Percentiles rank a stretch among this genome's conserved stretches.
These are phyloP conservation scores for Scleroderma bovista DNA, from an alignment of 768 basidiomycete species.

Conservation along the genomic window DNA sequence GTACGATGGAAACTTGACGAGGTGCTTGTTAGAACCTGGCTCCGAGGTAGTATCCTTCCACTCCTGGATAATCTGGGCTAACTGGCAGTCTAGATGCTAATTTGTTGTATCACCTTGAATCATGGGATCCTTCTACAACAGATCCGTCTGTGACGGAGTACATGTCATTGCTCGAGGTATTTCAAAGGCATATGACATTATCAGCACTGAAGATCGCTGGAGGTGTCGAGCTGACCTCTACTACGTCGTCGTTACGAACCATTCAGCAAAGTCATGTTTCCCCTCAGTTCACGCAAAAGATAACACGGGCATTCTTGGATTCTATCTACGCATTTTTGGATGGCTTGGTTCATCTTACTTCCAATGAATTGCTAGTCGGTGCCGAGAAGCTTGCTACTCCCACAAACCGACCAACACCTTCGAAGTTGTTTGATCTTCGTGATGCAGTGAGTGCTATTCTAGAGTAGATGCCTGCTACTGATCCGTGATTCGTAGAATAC, in stretches of 20 bases:
- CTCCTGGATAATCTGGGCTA: conserved; percentile 3
- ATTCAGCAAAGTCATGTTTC: conserved; percentile 59
- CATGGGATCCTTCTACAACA: conserved; percentile 65
- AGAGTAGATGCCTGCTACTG: neutral
- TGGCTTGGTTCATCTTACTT: conserved; percentile 76
- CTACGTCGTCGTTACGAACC: conserved; percentile 43
- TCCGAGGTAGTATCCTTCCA: conserved; percentile 54
- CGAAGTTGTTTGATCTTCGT: conserved; percentile 45
- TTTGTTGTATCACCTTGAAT: conserved; percentile 78
- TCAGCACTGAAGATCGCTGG: conserved; percentile 77
- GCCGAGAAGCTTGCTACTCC: conserved; percentile 3
- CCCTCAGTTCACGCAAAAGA: conserved; percentile 61
- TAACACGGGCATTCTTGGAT: conserved; percentile 83
- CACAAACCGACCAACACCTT: conserved; percentile 15
- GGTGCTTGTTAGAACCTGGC: conserved; percentile 71
- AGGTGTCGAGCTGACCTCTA: conserved; percentile 54
- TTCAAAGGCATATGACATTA: conserved; percentile 74
- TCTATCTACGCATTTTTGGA: conserved; percentile 81
- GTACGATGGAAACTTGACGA: conserved; percentile 87
- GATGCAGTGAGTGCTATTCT: conserved; percentile 46
- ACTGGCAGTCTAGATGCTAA: conserved; percentile 60
- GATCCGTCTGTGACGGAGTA: conserved; percentile 69
- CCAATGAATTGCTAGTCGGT: conserved; percentile 49
- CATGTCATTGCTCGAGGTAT: conserved; percentile 69
- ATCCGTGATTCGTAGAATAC: conserved; percentile 54